Base-by-base conservation (phyloP, 805 yeast species). In the Barnettozyma salicaria region DNA sequence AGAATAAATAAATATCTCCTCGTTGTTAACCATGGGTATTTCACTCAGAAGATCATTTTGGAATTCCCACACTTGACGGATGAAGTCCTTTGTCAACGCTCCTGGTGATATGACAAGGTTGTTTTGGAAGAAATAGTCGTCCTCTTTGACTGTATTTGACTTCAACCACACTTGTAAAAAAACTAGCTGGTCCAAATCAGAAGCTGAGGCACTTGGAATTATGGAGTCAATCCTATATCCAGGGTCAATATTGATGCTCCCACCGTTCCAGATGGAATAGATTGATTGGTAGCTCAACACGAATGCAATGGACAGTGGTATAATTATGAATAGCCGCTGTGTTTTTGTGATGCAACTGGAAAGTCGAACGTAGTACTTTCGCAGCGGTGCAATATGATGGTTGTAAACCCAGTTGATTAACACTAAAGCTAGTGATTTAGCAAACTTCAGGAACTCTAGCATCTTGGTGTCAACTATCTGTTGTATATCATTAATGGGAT, bases 271-370 rank as follows among this genome's bases (percentile, higher is more conserved):
- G 4, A 63, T 36, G 10, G 66, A 44, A 45, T 67, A 65, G 10
- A 74, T 47, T 0, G 76, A 52, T 3, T 78, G 77, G 45, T 72
- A 75, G 8, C 77, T 61, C 17, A 75, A 40, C 5, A 70, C 53
- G 40, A 75, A 68, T 7, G 67, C 63, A 3, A 72, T 39, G 3
- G 75, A 51, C 4, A 69, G 59, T 1, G 80, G 78, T 61, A 70
- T 59, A 8, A 76, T 58, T 19, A 75, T 75, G 47, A 61, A 69
- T 4, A 53, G 45, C 20, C 63, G 49, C 6, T 74, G 75, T 27
- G 58, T 56, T 42, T 46, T 56, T 14, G 63, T 49, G n/a, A 68
- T 55, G n/a, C 36, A 23, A 7, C 30, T 39, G 3, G 63, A 58
- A 3, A 59, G 36, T 8, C 13, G 26, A 0, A 41, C 34, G 33